Percentiles rank a stretch among this genome's conserved stretches.
These are phyloP conservation scores for Colletotrichum sp. DNA, from an alignment of 2,329 filamentous ascomycete genomes.

Conservation along the genomic window DNA sequence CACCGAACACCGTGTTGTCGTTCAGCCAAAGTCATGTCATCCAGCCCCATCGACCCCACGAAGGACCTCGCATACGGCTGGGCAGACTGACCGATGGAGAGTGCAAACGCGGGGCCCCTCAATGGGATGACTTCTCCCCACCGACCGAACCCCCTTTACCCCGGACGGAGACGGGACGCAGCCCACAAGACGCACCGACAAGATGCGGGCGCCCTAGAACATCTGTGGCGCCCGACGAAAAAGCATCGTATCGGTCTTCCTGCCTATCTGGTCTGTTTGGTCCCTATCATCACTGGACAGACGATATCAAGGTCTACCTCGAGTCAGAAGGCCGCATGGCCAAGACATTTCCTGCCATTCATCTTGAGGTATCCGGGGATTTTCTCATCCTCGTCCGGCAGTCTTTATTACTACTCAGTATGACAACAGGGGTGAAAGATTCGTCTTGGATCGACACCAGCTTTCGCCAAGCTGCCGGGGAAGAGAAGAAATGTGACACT, in stretches of 20 bases:
- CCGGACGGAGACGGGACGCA: not conserved
- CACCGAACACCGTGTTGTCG: not conserved
- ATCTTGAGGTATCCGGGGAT: not conserved
- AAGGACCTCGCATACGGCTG: not conserved
- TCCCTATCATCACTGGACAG: not conserved
- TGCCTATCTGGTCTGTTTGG: not conserved
- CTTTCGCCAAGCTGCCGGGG: constrained; percentile 5
- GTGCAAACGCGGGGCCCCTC: not conserved
- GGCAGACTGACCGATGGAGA: not conserved
- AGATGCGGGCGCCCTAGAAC: not conserved
- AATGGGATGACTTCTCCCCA: not conserved
- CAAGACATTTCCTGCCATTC: not conserved
- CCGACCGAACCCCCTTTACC: not conserved
- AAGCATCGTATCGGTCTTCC: not conserved
- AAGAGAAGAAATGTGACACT: not conserved
- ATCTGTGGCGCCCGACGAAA: not conserved
- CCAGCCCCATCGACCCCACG: not conserved
- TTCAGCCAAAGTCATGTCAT: not conserved
- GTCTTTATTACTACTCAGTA: not conserved
- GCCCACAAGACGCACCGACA: not conserved
- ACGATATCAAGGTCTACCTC: not conserved
- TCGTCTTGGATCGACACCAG: not conserved
- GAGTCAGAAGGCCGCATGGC: constrained; percentile 15
- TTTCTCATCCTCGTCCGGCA: not conserved
- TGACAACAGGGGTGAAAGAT: not conserved